Base-by-base conservation (phyloP, 805 yeast genomes). In the Pichia thaimueangensis region DNA sequence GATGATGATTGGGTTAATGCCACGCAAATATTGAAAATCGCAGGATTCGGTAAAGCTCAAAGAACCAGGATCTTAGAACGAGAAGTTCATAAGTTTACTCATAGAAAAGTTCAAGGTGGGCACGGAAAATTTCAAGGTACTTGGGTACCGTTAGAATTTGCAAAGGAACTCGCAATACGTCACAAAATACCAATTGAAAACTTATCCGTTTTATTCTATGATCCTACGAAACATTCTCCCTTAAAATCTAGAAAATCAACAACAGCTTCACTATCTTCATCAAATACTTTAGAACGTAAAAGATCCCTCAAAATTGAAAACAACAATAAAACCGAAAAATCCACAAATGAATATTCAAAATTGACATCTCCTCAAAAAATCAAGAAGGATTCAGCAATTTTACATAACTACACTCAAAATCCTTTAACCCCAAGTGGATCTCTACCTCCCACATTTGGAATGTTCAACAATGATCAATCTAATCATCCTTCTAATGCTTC, bases 1-100 rank as follows among this genome's bases (percentile, higher is more conserved):
- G 71, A 74, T 38, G 98, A 93, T 60, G 85, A 89, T 53, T 93
- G 97, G 97, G 87, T 93, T 42, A 85, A 85, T 57, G 87, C 88
- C 19, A 85, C 94, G 0, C 95, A 85, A 58, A 80, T 84, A 29
- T 67, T 85, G 51, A 84, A 85, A 57, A 78, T 84, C 46, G 88
- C 89, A 29, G 77, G 81, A 47, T 81, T 80, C 54, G 83, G 86
- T 33, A 85, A 85, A 61, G 84, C 89, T 2, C 82, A 80, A 55
- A 65, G 95, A 60, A 84, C 93, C 2, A 76, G 83, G 54, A 74
- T 85, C 34, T 63, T 85, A 47, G 93, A 85, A 55, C 77, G 73
- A 50, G 93, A 85, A 49, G 85, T 84, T 19, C 86, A 78, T 55
- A 71, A 68, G 38, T 68, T 70, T 68, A 56, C 63, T 12, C 89